Base-by-base conservation (phyloP, 1,284 basidiomycete species). In the Trichosporon coremiiforme region DNA sequence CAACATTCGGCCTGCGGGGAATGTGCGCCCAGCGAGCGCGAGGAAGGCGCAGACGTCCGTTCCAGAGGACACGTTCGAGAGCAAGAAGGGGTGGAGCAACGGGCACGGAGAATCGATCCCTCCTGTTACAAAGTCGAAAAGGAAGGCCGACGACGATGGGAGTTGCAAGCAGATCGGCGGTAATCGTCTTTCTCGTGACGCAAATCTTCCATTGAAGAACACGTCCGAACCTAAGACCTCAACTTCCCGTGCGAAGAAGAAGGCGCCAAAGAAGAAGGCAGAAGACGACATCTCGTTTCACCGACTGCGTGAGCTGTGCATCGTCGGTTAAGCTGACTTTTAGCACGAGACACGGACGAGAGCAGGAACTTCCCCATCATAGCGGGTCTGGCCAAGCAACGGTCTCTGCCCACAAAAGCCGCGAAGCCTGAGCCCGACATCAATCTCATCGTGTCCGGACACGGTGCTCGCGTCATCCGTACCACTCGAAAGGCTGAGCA, bases 21-120 rank as follows among this genome's bases (percentile, higher is more conserved):
- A 31, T 22, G 29, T 41, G 45, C 25, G 60, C 65, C 66, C 41
- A 47, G 66, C 65, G 10, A 64, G 36, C 5, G 62, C 68, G 36
- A n/a, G 38, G 13, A 64, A 38, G 41, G 66, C 60, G 9, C 57
- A 45, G 65, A 31, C 38, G 66, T 66, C 41, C 25, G 15, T 6
- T 66, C 70, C 13, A 66, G 68, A 67, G 15, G 68, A 65, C 41
- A 13, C 36, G 29, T 13, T 45, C 25, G 41, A 63, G 38, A 15
- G 15, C n/a, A 60, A 66, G 12, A 73, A 53, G n/a, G 74, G 73
- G 4, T 78, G 77, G 77, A 62, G 36, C 7, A 68, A 75, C 66
- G 31, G 50, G 7, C 47, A 31, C 2, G 75, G 73, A 22, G 35
- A 69, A 5, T 68, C 72, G 5, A 65, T 75, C 0, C 57, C 71